Evolutionary conservation across 1,284 basidiomycete genomes (phyloP).

Genomic region (Malassezia dermatis): DNA sequence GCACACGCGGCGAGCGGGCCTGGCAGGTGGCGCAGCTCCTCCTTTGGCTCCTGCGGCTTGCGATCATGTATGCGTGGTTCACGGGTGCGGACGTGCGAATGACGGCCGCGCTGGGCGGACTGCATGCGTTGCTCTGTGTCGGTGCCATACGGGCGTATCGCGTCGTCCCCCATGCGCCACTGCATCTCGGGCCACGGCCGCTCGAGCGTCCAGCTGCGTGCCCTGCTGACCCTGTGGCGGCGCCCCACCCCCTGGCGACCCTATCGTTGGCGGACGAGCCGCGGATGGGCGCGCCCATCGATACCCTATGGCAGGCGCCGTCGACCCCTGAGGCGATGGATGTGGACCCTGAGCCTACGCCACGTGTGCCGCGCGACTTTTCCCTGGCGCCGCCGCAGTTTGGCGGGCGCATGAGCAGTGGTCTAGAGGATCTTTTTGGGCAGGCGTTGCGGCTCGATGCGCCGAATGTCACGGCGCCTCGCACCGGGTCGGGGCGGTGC

Average conservation of each 20-base stretch:
- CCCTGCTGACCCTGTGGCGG: background rate
- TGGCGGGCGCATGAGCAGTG: conserved; percentile 27
- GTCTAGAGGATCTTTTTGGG: conserved; percentile 34
- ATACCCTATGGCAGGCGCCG: background rate
- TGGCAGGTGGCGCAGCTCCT: background rate
- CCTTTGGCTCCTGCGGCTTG: background rate
- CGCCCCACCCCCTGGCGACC: background rate
- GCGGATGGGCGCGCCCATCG: background rate
- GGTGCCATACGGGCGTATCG: background rate
- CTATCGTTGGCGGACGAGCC: conserved; percentile 5
- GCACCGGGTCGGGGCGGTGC: background rate
- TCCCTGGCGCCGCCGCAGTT: conserved; percentile 31
- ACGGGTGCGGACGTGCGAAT: background rate
- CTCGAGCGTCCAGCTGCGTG: background rate
- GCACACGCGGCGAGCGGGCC: background rate
- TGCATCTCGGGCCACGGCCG: background rate
- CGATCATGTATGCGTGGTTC: background rate
- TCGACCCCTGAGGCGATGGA: conserved; percentile 3
- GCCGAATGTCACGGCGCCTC: background rate
- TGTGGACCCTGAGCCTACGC: background rate
- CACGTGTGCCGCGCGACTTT: conserved; percentile 14
- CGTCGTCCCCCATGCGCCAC: background rate
- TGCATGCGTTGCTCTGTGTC: background rate
- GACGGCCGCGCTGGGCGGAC: background rate
- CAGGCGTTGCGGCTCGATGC: background rate